Evolutionary conservation across 805 yeast genomes (phyloP).

Genomic region (Blastobotrys robertii): DNA sequence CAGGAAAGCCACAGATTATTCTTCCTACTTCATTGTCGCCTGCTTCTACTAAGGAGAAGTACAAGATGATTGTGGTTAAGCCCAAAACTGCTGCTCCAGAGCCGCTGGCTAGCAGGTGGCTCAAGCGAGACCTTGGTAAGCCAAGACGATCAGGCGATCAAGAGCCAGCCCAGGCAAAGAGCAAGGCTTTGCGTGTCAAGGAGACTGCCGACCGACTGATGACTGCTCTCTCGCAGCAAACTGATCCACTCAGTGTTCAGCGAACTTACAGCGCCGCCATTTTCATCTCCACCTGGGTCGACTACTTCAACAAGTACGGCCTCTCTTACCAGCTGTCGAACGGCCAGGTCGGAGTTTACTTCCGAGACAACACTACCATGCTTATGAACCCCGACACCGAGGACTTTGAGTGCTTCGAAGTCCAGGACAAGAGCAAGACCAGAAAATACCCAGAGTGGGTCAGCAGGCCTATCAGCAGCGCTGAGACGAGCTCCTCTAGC

Average conservation of each 20-base stretch:
- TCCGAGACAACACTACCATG: conserved; percentile 77
- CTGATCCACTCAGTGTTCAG: not conserved
- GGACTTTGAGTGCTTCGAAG: conserved; percentile 18
- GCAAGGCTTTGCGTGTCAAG: not conserved
- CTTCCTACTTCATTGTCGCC: conserved; percentile 89
- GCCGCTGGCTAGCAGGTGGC: not conserved
- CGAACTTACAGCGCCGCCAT: conserved; percentile 1
- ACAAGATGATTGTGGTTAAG: conserved; percentile 36
- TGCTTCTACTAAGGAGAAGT: conserved; percentile 79
- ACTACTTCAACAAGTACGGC: conserved; percentile 91
- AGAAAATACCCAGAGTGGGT: conserved; percentile 3
- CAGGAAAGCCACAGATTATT: conserved; percentile 36
- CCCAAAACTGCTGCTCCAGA: conserved; percentile 2
- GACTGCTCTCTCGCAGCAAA: not conserved
- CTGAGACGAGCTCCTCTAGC: not conserved
- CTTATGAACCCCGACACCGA: conserved; percentile 40
- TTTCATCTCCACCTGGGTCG: conserved; percentile 95
- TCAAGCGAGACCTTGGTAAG: not conserved
- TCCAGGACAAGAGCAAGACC: not conserved
- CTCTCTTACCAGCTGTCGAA: conserved; percentile 86
- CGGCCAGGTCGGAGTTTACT: conserved; percentile 82
- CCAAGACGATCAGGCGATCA: not conserved
- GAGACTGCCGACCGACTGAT: not conserved
- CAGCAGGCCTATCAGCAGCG: conserved; percentile 1
- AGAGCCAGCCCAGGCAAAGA: not conserved